These are phyloP conservation scores for Flaveria linearis DNA, from an alignment of 129 eudicot species.

Conservation along the genomic window DNA sequence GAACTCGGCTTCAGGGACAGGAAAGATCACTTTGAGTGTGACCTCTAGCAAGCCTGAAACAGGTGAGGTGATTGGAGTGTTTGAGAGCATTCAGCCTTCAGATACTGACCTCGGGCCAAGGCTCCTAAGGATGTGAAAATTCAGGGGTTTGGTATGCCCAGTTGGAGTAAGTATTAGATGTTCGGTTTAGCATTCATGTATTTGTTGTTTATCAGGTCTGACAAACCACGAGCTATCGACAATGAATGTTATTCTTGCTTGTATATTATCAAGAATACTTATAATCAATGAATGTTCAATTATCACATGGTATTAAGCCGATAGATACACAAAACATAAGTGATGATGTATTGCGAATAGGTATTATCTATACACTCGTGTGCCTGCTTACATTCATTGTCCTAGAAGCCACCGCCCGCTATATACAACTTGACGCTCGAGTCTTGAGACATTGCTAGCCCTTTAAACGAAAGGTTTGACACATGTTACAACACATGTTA, in stretches of 20 bases:
- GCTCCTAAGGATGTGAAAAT: slow-evolving; percentile 88
- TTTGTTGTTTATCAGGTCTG: slow-evolving; percentile 23
- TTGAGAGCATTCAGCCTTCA: slow-evolving; percentile 93
- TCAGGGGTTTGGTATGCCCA: slow-evolving; percentile 93
- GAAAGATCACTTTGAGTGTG: slow-evolving; percentile 77
- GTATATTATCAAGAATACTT: slow-evolving; percentile 40
- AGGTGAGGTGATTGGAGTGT: slow-evolving; percentile 90
- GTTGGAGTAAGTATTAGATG: slow-evolving; percentile 51
- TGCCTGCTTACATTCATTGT: too few relatives aligned
- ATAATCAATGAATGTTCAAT: slow-evolving; percentile 30
- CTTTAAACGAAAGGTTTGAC: too few relatives aligned
- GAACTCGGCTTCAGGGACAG: slow-evolving; percentile 62
- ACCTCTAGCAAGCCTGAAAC: slow-evolving; percentile 79
- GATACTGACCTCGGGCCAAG: slow-evolving; percentile 92
- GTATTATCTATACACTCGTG: too few relatives aligned
- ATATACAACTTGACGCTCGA: too few relatives aligned
- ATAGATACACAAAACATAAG: too few relatives aligned
- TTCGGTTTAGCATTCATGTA: slow-evolving; percentile 24
- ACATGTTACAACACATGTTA: too few relatives aligned
- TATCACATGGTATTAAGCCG: too few relatives aligned
- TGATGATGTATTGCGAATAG: too few relatives aligned
- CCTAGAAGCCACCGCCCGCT: too few relatives aligned
- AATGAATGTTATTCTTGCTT: slow-evolving; percentile 40
- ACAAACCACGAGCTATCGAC: slow-evolving; percentile 18
- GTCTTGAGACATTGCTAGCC: too few relatives aligned